Evolutionary conservation across 2,329 filamentous ascomycete species (phyloP).

Genomic region (Colletotrichum musicola): DNA sequence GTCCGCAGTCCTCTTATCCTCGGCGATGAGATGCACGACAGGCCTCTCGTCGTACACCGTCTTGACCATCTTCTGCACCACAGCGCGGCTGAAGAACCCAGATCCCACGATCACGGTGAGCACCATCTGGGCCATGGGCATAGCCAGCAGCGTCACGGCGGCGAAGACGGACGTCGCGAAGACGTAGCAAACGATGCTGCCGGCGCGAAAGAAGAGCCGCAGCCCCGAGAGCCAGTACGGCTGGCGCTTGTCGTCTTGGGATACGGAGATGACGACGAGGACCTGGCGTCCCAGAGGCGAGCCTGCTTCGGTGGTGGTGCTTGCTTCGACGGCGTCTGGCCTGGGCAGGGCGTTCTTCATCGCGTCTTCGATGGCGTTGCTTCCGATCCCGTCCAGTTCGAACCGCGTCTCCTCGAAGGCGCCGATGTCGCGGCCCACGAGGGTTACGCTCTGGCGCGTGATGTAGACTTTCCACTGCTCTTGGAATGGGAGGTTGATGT

Average conservation of each 20-base stretch:
- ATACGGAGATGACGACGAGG: background rate
- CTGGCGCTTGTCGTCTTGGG: conserved; percentile 4
- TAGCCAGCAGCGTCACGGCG: conserved; percentile 1
- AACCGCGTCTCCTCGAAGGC: too few relatives aligned
- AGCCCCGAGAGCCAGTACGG: conserved; percentile 4
- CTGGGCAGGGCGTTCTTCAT: too few relatives aligned
- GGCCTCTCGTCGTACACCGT: conserved; percentile 10
- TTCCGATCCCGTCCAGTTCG: too few relatives aligned
- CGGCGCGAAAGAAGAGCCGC: conserved; percentile 7
- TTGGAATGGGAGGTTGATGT: too few relatives aligned
- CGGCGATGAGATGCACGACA: conserved; percentile 3
- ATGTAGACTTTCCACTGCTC: too few relatives aligned
- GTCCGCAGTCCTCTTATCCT: too few relatives aligned
- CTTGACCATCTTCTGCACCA: conserved; percentile 17
- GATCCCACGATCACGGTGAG: conserved; percentile 8
- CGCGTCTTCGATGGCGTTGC: too few relatives aligned
- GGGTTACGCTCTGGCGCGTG: too few relatives aligned
- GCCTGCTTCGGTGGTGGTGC: too few relatives aligned
- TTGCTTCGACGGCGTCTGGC: too few relatives aligned
- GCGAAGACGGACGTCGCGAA: background rate
- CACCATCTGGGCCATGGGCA: conserved; percentile 14
- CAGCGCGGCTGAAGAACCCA: conserved; percentile 7
- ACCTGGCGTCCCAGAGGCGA: background rate
- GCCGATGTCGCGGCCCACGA: too few relatives aligned
- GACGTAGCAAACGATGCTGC: background rate